Conservation (phyloP, 1,284 basidiomycete genomes). For the Laetiporus sulphureus region DNA sequence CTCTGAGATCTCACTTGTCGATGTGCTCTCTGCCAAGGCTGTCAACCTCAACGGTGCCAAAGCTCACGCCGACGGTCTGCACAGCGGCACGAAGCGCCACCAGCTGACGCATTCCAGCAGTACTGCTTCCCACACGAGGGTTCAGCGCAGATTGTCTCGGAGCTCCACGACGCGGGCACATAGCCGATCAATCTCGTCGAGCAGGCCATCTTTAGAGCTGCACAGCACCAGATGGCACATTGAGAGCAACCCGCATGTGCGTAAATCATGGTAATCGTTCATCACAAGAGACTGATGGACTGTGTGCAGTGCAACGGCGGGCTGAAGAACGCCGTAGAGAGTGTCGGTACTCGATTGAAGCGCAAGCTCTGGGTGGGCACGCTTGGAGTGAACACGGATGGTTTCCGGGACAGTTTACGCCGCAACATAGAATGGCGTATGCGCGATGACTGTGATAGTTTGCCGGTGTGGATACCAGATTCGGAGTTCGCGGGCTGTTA, state of each 20-base stretch:
- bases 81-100: constrained; percentile 17
- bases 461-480: constrained; percentile 80
- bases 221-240: constrained; percentile 41
- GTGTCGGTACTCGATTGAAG: constrained; percentile 46
- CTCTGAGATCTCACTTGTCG: constrained; percentile 18
- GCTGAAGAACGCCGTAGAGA: constrained; percentile 71
- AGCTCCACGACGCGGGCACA: constrained; percentile 28
- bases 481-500: constrained; percentile 73
- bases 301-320: constrained; percentile 58
- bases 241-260: constrained; percentile 55
- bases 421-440: constrained; percentile 56
- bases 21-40: constrained; percentile 13
- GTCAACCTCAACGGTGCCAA: constrained; percentile 6
- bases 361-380: constrained; percentile 78
- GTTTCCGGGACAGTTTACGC: constrained; percentile 49
- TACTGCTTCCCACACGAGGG: constrained; percentile 17
- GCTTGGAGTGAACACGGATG: constrained; percentile 62
- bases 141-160: constrained; percentile 24
- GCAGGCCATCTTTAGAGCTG: constrained; percentile 29
- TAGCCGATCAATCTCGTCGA: constrained; percentile 43
- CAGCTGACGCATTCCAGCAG: constrained; percentile 25
- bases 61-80: constrained; percentile 7
- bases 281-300: background rate
- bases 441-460: constrained; percentile 45
- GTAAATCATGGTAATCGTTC: background rate